Percentiles rank a stretch among this genome's conserved stretches.
Evolutionary conservation across 352 stramenopile genomes (phyloP).

Genomic region (Blastocystis sp.): DNA sequence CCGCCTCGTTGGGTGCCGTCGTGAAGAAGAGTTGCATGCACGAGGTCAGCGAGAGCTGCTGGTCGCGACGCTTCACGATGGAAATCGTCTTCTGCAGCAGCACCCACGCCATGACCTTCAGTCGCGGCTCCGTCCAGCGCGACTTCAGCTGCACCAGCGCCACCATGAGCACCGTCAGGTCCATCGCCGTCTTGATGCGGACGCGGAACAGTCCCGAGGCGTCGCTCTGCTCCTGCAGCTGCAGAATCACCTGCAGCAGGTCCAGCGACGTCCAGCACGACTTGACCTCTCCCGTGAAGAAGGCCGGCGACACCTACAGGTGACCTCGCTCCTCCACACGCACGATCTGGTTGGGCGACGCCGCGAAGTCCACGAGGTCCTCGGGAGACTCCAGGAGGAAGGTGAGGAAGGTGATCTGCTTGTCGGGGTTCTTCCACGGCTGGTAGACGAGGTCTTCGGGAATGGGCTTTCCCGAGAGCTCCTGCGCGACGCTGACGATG

Average conservation of each 20-base stretch:
- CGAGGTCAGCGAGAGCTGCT: background rate
- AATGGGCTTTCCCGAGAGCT: background rate
- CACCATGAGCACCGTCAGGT: conserved; percentile 32
- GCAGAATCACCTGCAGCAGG: background rate
- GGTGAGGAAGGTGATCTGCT: background rate
- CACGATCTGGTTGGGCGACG: conserved; percentile 34
- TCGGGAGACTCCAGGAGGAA: background rate
- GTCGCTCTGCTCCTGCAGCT: background rate
- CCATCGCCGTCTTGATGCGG: background rate
- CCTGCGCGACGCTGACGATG: background rate
- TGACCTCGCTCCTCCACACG: background rate
- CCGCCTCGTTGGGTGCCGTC: background rate
- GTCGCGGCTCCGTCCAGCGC: background rate
- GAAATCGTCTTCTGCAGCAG: conserved; percentile 10
- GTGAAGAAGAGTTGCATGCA: background rate
- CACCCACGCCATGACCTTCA: background rate
- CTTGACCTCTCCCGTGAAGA: background rate
- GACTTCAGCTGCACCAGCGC: conserved; percentile 21
- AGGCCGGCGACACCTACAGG: background rate
- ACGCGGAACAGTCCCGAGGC: background rate
- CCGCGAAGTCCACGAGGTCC: background rate
- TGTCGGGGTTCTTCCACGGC: background rate
- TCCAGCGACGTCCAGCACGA: conserved; percentile 44
- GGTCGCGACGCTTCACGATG: background rate
- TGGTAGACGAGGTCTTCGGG: background rate